These are phyloP conservation scores for Setaria viridis DNA, from an alignment of 202 grass and related monocot species.

Conservation along the genomic window DNA sequence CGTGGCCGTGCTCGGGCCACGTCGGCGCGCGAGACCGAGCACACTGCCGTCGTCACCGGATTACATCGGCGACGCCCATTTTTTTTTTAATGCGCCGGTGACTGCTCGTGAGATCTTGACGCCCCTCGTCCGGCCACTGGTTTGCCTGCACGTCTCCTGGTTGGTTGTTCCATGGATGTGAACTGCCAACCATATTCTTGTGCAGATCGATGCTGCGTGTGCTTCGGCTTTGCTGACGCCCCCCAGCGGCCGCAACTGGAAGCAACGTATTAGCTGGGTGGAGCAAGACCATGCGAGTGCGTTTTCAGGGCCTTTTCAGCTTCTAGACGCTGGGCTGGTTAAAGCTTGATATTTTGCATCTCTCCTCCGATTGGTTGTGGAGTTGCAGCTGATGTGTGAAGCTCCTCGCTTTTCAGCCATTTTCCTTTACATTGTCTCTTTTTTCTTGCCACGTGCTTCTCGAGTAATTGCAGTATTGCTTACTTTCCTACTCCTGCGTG, in stretches of 20 bases:
- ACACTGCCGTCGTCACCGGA: constrained; percentile 17
- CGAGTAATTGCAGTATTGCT: not conserved
- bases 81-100: not conserved
- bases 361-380: not conserved
- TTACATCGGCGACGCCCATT: constrained; percentile 1
- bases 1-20: constrained; percentile 47
- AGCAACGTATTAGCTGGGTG: not conserved
- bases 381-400: not conserved
- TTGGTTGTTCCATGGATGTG: not conserved
- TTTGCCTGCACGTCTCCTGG: constrained; percentile 27
- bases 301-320: constrained; percentile 1
- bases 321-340: not conserved
- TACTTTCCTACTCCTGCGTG: not conserved
- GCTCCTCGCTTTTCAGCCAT: not conserved
- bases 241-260: not conserved
- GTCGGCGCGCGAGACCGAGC: constrained; percentile 10
- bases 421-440: not conserved
- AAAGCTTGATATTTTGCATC: not conserved
- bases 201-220: not conserved
- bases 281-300: not conserved
- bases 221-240: not conserved
- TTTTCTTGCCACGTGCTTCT: constrained; percentile 27
- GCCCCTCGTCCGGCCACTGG: constrained; percentile 25
- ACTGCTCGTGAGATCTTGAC: not conserved
- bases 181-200: constrained; percentile 22